These are phyloP conservation scores for Anisogramma anomala DNA, from an alignment of 2,329 filamentous ascomycete genomes.

Conservation along the genomic window DNA sequence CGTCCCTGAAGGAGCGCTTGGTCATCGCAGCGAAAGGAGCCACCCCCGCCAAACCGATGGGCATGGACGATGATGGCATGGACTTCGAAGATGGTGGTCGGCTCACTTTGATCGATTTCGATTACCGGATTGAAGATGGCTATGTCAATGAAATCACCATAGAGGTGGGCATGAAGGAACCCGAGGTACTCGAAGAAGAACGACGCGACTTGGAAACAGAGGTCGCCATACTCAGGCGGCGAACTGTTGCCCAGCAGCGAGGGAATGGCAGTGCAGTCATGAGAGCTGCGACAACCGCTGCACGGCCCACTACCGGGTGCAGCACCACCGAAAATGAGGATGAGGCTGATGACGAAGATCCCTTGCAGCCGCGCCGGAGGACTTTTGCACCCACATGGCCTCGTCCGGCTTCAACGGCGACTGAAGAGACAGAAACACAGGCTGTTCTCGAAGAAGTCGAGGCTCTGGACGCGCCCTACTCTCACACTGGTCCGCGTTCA, in stretches of 20 bases:
- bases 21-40: slow-evolving; percentile 65
- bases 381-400: slow-evolving; percentile 21
- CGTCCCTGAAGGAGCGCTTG: slow-evolving; percentile 43
- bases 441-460: slow-evolving; percentile 45
- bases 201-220: slow-evolving; percentile 63
- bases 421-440: slow-evolving; percentile 32
- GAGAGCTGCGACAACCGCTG: slow-evolving; percentile 35
- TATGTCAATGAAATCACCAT: slow-evolving; percentile 49
- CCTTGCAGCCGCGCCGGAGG: slow-evolving; percentile 40
- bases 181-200: slow-evolving; percentile 62
- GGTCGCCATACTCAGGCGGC: slow-evolving; percentile 64
- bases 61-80: slow-evolving; percentile 55
- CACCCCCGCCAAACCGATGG: slow-evolving; percentile 41
- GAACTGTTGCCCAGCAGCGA: slow-evolving; percentile 56
- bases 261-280: slow-evolving; percentile 36
- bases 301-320: slow-evolving; percentile 22
- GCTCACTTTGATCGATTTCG: slow-evolving; percentile 62
- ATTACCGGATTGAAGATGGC: slow-evolving; percentile 48
- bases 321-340: slow-evolving; percentile 15
- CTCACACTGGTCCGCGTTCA: slow-evolving; percentile 60
- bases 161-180: slow-evolving; percentile 59
- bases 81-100: slow-evolving; percentile 71
- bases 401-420: slow-evolving; percentile 15
- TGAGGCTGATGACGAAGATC: slow-evolving; percentile 36
- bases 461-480: slow-evolving; percentile 59